A percentile compares a stretch with the other conserved stretches of the same genome.
Conservation (phyloP, 805 yeast genomes). For the Tanozyma kutaoensis region DNA sequence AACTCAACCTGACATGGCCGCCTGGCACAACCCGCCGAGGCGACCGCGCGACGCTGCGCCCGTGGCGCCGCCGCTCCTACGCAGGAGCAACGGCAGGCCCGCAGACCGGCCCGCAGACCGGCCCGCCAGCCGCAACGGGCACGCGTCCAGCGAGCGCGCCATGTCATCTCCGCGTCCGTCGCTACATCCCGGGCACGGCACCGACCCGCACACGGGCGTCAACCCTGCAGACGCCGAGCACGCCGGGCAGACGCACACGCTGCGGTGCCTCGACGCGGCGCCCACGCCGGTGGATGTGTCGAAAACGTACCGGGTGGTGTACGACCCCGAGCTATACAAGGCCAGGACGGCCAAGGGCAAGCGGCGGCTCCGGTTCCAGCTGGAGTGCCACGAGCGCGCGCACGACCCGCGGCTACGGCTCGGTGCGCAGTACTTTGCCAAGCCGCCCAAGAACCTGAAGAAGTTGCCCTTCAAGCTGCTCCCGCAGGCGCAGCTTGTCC, state of each 20-base stretch:
- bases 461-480: conserved; percentile 29
- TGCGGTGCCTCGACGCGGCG: not conserved
- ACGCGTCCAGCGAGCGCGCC: too few species aligned
- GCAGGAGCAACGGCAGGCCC: too few species aligned
- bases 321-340: conserved; percentile 34
- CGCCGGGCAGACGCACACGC: conserved; percentile 12
- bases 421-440: conserved; percentile 19
- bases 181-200: conserved; percentile 12
- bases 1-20: too few species aligned
- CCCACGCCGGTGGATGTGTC: conserved; percentile 3
- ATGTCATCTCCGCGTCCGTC: too few species aligned
- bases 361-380: conserved; percentile 28
- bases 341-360: conserved; percentile 17
- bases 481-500: conserved; percentile 30
- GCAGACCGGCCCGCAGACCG: too few species aligned
- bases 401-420: too few species aligned
- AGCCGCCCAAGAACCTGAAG: conserved; percentile 25
- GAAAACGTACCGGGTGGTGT: conserved; percentile 29
- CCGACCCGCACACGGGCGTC: conserved; percentile 17
- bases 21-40: too few species aligned
- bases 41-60: too few species aligned
- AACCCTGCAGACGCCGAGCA: conserved; percentile 18
- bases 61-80: too few species aligned
- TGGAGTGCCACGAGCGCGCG: conserved; percentile 7
- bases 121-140: too few species aligned